Percentiles rank a stretch among this genome's conserved stretches.
Conservation (phyloP, 192 early-diverging fungal genomes). For the Rhizophagus sp. region DNA sequence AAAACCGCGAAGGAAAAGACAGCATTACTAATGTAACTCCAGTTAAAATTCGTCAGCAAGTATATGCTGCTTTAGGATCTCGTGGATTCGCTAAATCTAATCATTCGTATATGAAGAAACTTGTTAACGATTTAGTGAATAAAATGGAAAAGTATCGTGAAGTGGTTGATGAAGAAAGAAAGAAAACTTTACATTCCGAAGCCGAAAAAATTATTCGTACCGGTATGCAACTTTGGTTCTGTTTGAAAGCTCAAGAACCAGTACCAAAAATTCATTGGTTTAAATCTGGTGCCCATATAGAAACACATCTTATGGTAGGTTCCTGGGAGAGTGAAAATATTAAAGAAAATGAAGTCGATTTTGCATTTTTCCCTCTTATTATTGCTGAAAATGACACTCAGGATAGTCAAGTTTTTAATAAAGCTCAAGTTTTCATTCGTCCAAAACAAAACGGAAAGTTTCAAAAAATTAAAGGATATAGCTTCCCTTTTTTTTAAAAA, state of each 20-base stretch:
- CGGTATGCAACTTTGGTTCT: background rate
- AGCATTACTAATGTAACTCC: background rate
- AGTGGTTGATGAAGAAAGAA: background rate
- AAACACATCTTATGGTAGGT: background rate
- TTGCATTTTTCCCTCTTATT: background rate
- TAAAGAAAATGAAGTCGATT: background rate
- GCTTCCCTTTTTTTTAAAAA: no score
- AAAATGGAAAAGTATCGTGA: background rate
- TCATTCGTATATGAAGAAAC: background rate
- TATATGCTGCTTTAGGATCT: background rate
- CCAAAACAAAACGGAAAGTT: background rate
- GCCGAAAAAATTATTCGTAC: background rate
- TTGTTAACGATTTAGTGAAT: background rate
- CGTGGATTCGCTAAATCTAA: background rate
- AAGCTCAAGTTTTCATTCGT: background rate
- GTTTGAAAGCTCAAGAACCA: conserved; percentile 15
- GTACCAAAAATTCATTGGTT: background rate
- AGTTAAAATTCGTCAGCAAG: conserved; percentile 15
- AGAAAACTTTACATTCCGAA: background rate
- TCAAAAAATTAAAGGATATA: background rate
- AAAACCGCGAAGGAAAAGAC: background rate
- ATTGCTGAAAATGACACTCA: background rate
- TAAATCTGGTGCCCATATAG: background rate
- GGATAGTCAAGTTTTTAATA: background rate
- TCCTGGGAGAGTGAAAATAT: background rate